These are phyloP conservation scores for Balamuthia mandrillaris DNA, from an alignment of 208 protist genomes.

Conservation along the genomic window DNA sequence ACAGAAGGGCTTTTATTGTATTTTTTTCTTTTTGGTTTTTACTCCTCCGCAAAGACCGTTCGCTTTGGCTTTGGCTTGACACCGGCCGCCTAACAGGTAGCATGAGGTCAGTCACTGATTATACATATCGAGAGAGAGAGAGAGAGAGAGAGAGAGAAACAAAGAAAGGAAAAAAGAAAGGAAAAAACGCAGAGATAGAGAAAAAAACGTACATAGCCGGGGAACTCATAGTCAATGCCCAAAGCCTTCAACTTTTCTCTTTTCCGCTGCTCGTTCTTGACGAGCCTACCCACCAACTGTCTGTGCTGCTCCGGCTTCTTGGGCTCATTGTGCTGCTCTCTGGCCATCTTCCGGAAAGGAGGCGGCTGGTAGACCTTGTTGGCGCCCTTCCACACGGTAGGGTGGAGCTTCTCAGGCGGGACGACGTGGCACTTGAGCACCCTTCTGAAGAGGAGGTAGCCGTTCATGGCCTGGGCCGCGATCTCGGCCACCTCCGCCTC, in stretches of 20 bases:
- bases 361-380: neutral
- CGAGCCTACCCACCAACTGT: neutral
- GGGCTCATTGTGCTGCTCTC: neutral
- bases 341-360: neutral
- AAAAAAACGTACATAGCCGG: conserved; percentile 50
- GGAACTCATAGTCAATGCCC: conserved; percentile 62
- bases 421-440: conserved; percentile 48
- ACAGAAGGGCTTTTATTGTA: no score
- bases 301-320: conserved; percentile 14
- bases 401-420: conserved; percentile 23
- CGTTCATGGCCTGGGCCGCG: conserved; percentile 60
- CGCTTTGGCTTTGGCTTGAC: no score
- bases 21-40: no score
- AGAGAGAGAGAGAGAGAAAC: no score
- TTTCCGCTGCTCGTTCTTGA: conserved; percentile 28
- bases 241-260: conserved; percentile 34
- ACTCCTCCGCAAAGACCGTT: no score
- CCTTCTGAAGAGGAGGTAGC: conserved; percentile 46
- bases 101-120: no score
- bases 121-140: no score
- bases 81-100: no score
- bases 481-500: conserved; percentile 45
- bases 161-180: no score
- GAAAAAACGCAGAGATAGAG: no score
- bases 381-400: conserved; percentile 35